phyloP scores from a whole-genome alignment of 2,329 filamentous ascomycete species.

The Neofusicoccum laricinum region DNA sequence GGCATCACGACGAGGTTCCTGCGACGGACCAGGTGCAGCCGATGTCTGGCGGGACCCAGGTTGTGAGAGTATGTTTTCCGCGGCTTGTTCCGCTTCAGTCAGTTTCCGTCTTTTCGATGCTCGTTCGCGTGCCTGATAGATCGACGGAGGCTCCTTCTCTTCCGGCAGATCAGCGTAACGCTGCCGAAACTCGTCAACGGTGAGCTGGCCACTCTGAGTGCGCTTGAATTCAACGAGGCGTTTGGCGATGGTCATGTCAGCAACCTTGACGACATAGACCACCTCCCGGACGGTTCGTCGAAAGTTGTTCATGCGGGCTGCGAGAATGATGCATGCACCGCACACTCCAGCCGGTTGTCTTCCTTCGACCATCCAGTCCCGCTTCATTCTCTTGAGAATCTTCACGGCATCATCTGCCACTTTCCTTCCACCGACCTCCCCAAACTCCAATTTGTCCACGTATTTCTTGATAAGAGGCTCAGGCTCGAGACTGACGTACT shows the following conservation, averaged over 20 bases:
- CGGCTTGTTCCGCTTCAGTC: conserved; percentile 21
- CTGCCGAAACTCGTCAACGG: conserved; percentile 79
- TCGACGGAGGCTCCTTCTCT: conserved; percentile 67
- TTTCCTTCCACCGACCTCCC: conserved; percentile 67
- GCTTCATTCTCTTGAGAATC: conserved; percentile 87
- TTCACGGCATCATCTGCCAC: conserved; percentile 86
- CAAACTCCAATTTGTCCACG: conserved; percentile 88
- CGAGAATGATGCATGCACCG: conserved; percentile 89
- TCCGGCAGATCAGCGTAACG: conserved; percentile 67
- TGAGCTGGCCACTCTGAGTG: conserved; percentile 79
- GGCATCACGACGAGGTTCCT: conserved; percentile 32
- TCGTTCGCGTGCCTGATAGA: conserved; percentile 63
- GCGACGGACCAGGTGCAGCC: neutral
- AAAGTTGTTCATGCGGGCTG: conserved; percentile 97
- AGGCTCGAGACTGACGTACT: conserved; percentile 64
- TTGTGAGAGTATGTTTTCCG: neutral
- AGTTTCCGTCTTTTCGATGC: conserved; percentile 34
- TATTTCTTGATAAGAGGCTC: conserved; percentile 92
- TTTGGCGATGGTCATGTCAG: conserved; percentile 87
- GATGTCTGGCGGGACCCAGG: conserved; percentile 6
- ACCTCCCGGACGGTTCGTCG: conserved; percentile 88
- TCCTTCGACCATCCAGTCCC: conserved; percentile 96
- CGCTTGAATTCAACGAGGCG: conserved; percentile 88
- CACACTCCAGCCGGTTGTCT: conserved; percentile 91
- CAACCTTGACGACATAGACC: conserved; percentile 97